Base-by-base conservation (phyloP, 2,329 filamentous ascomycete species). In the Colletotrichum australisinense region DNA sequence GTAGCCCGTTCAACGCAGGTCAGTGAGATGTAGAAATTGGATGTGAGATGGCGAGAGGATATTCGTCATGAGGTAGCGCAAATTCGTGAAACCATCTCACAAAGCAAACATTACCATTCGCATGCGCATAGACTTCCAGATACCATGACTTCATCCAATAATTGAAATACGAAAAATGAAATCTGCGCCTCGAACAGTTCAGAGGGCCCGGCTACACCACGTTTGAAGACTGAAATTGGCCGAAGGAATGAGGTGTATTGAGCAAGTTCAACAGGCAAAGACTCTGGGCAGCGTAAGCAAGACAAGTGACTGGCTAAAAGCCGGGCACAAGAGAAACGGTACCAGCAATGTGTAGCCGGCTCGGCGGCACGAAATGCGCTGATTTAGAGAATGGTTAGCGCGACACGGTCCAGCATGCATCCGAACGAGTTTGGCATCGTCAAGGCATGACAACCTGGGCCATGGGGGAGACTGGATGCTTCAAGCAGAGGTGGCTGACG, bases 221-320 rank as follows among this genome's bases (percentile, higher is more conserved):
- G 62, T 67, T 59, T 63, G 63, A 67, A 9, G 46, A 49, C 19
- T 28, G 7, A 49, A 19, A 24, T 12, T 35, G 49, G 49, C 24
- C 22, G 4, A 55, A 38, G 35, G 38, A 52, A 30, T 70, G 74
- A 69, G 74, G 62, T 30, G 73, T 32, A 76, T 76, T 76, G 74
- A 76, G 74, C 74, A 76, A 75, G 69, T 76, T 76, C 68, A 69
- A 62, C 65, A 42, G 32, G 24, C 32, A 7, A 46, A n/a, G 46
- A 49, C 30, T 16, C 69, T 74, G n/a, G 69, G 68, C 72, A 28
- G 52, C 63, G 22, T 56, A 16, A 49, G 58, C 32, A 38, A 30
- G 30, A 64, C 30, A 35, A 26, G 42, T 30, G 30, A n/a, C 12
- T 22, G 9, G n/a, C 5, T 16, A 2, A 14, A 46, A 57, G 11